These are phyloP conservation scores for Cladobotryum protrusum DNA, from an alignment of 2,329 filamentous ascomycete species.

Conservation along the genomic window DNA sequence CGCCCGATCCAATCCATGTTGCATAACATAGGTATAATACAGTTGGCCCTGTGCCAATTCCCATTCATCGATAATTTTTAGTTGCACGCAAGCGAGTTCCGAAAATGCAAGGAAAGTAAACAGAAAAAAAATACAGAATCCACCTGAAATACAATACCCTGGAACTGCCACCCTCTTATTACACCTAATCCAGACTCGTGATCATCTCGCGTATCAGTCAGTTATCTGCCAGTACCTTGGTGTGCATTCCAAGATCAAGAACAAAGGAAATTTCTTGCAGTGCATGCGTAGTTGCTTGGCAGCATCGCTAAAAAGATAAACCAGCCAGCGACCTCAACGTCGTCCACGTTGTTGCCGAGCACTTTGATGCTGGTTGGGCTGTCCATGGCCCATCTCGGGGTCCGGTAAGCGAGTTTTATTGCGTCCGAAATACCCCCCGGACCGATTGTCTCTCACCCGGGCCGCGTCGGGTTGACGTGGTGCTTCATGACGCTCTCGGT, in stretches of 20 bases:
- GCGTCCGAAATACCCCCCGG: slow-evolving; percentile 22
- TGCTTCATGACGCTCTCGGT: background rate
- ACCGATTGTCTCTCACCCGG: slow-evolving; percentile 21
- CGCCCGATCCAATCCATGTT: too few relatives aligned
- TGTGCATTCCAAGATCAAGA: background rate
- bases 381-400: slow-evolving; percentile 23
- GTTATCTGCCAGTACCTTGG: background rate
- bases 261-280: too few relatives aligned
- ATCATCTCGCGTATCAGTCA: background rate
- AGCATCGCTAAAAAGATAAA: background rate
- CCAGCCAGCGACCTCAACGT: background rate
- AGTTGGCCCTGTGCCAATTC: too few relatives aligned
- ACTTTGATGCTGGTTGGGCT: slow-evolving; percentile 3
- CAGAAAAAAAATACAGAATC: background rate
- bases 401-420: slow-evolving; percentile 23
- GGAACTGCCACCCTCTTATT: too few relatives aligned
- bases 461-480: slow-evolving; percentile 23
- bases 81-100: background rate
- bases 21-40: too few relatives aligned
- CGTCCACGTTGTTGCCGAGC: slow-evolving; percentile 5
- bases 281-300: too few relatives aligned
- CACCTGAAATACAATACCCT: too few relatives aligned
- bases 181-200: background rate
- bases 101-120: background rate
- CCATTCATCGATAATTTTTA: too few relatives aligned